Evolutionary conservation across 345 rosid genomes (phyloP).

Genomic region (Syzygium oleosum): DNA sequence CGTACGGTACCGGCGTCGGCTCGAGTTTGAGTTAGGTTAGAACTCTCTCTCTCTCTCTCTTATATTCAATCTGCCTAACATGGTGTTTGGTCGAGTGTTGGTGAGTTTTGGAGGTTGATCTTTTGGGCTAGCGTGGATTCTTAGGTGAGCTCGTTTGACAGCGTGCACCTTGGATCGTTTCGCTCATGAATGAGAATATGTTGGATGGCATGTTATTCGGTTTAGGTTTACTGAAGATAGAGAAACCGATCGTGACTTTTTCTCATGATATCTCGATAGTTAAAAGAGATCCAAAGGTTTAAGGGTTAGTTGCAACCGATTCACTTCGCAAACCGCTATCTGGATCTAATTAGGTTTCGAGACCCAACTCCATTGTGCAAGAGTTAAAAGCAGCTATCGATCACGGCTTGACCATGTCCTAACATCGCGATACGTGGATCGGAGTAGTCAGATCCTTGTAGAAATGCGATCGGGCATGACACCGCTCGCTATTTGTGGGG

Average conservation of each 20-base stretch:
- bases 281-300: not conserved
- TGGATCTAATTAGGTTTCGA: not conserved
- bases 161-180: not conserved
- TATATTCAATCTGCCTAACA: not conserved
- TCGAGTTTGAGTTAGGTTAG: not conserved
- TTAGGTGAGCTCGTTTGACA: not conserved
- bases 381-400: not conserved
- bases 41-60: not conserved
- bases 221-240: not conserved
- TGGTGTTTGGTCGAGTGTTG: not conserved
- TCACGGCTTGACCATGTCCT: rapidly evolving
- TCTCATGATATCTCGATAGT: not conserved
- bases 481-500: rapidly evolving
- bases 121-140: not conserved
- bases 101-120: not conserved
- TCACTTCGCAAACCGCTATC: not conserved
- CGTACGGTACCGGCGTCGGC: not conserved
- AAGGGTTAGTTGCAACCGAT: not conserved
- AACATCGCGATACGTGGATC: not conserved
- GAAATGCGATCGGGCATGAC: rapidly evolving
- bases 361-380: not conserved
- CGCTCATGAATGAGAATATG: rapidly evolving
- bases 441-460: not conserved
- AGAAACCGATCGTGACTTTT: not conserved
- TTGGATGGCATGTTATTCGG: not conserved